Evolutionary conservation across 768 basidiomycete genomes (phyloP).

Genomic region (Russula compacta): DNA sequence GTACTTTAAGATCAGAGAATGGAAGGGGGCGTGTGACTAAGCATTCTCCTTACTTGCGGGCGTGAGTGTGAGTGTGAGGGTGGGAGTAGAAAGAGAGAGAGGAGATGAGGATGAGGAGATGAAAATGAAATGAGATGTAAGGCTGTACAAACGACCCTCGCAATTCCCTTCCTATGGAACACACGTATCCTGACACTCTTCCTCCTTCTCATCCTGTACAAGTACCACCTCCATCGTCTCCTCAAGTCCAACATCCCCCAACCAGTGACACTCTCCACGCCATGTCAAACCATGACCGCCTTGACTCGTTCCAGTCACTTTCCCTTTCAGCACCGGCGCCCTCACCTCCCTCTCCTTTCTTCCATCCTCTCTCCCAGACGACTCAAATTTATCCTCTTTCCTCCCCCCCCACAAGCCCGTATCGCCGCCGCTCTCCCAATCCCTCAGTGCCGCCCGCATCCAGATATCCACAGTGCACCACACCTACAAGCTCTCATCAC

Average conservation of each 20-base stretch:
- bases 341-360: slow-evolving; percentile 9
- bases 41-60: no score
- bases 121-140: no score
- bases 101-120: no score
- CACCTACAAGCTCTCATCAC: slow-evolving; percentile 5
- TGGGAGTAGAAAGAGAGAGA: no score
- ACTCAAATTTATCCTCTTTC: not conserved
- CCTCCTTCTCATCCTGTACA: no score
- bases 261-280: no score
- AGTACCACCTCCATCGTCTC: not conserved
- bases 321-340: not conserved
- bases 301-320: slow-evolving; percentile 9
- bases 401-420: not conserved
- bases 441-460: not conserved
- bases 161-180: slow-evolving; percentile 2
- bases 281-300: not conserved
- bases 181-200: no score
- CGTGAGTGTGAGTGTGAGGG: no score
- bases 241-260: not conserved
- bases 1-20: not conserved
- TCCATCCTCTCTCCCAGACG: slow-evolving; percentile 2
- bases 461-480: not conserved
- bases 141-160: not conserved
- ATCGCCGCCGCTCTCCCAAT: not conserved
- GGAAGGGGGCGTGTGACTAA: no score